A percentile compares a stretch with the other conserved stretches of the same genome.
Evolutionary conservation across 2,329 filamentous ascomycete species (phyloP).

Genomic region (Ceratocystis harringtonii): DNA sequence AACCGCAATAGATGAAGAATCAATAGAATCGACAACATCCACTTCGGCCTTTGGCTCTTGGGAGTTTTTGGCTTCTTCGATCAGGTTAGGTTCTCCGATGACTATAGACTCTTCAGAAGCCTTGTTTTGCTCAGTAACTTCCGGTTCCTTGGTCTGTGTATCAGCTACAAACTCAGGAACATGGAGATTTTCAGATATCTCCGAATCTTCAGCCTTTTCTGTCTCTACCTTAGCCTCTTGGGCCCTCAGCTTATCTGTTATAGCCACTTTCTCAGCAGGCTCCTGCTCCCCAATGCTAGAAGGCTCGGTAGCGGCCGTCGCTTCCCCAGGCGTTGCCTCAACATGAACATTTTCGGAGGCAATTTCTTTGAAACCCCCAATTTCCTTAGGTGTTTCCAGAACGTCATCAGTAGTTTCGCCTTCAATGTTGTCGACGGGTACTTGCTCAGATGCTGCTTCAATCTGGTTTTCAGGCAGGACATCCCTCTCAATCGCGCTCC

Average conservation of each 20-base stretch:
- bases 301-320: not conserved
- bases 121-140: not conserved
- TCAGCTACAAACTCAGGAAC: not conserved
- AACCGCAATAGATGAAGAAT: not conserved
- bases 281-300: not conserved
- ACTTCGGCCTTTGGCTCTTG: not conserved
- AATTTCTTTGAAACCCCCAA: constrained; percentile 6
- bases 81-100: not conserved
- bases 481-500: constrained; percentile 6
- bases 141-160: not conserved
- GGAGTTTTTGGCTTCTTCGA: not conserved
- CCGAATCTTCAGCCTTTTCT: not conserved
- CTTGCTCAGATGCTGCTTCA: not conserved
- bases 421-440: constrained; percentile 12
- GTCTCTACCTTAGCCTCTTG: not conserved
- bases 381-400: not conserved
- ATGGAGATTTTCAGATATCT: not conserved
- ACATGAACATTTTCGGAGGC: constrained; percentile 2
- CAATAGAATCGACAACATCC: not conserved
- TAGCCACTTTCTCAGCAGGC: not conserved
- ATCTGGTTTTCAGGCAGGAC: not conserved
- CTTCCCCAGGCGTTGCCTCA: not conserved
- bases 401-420: not conserved
- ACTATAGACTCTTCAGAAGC: not conserved
- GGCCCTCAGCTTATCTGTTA: not conserved